Evolutionary conservation across 768 basidiomycete species (phyloP).

Genomic region (Boletus subcaerulescens): DNA sequence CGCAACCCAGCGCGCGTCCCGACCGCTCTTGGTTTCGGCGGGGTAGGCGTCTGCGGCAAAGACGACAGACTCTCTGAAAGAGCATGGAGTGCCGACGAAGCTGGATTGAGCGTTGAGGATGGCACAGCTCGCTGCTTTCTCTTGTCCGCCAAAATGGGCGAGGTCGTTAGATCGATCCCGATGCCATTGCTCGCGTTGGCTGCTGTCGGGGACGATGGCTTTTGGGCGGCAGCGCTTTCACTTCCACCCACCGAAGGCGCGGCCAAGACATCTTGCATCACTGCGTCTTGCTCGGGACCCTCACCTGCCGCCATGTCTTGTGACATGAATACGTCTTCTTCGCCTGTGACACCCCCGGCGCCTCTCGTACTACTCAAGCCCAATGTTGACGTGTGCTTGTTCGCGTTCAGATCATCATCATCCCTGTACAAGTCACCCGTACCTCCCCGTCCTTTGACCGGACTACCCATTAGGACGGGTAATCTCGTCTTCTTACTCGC

Average conservation of each 20-base stretch:
- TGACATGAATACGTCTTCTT: conserved; percentile 5
- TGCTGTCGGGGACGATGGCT: neutral
- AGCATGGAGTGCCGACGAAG: conserved; percentile 48
- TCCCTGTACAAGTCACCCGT: neutral
- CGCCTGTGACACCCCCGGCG: neutral
- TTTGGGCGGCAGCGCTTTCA: conserved; percentile 12
- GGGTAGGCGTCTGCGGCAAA: conserved; percentile 41
- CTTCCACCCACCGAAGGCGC: conserved; percentile 8
- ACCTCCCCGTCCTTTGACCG: conserved; percentile 38
- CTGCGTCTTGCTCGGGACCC: neutral
- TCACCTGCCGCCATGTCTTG: neutral
- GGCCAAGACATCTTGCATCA: neutral
- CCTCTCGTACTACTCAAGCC: neutral
- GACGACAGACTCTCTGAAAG: conserved; percentile 60
- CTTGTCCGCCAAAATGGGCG: conserved; percentile 17
- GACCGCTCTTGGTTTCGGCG: conserved; percentile 33
- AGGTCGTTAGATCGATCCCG: conserved; percentile 14
- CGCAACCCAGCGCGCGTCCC: conserved; percentile 51
- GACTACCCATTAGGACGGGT: conserved; percentile 44
- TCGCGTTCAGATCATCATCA: neutral
- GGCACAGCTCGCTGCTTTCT: conserved; percentile 12
- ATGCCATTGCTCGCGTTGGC: conserved; percentile 2
- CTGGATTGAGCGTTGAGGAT: conserved; percentile 24
- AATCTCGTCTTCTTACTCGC: conserved; percentile 46
- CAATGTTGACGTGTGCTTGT: neutral